A percentile compares a stretch with the other conserved stretches of the same genome.
Conservation (phyloP, 2,329 filamentous ascomycete species). For the Cordyceps javanica region DNA sequence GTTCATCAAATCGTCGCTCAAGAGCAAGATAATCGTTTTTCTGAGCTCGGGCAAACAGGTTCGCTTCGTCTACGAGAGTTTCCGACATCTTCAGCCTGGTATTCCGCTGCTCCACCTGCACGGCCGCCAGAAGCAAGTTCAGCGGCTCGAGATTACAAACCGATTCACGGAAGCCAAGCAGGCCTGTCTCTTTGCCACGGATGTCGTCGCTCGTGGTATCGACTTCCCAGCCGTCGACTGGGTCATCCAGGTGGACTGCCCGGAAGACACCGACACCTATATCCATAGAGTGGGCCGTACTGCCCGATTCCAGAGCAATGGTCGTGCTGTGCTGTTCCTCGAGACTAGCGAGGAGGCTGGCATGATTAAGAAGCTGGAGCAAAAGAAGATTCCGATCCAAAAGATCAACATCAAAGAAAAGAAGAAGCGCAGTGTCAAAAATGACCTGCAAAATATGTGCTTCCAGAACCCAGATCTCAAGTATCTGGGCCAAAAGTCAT, state of each 20-base stretch:
- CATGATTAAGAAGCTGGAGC: slow-evolving; percentile 79
- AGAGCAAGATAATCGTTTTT: slow-evolving; percentile 93
- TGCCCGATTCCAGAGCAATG: slow-evolving; percentile 84
- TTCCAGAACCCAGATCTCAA: slow-evolving; percentile 93
- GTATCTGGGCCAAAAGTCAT: slow-evolving; percentile 93
- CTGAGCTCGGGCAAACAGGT: slow-evolving; percentile 94
- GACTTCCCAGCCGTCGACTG: slow-evolving; percentile 97
- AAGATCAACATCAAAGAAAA: slow-evolving; percentile 80
- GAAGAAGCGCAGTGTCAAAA: slow-evolving; percentile 81
- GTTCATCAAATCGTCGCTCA: slow-evolving; percentile 85
- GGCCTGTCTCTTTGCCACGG: slow-evolving; percentile 88
- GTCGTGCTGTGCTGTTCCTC: slow-evolving; percentile 82
- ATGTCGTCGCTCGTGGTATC: slow-evolving; percentile 87
- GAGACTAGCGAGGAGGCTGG: slow-evolving; percentile 87
- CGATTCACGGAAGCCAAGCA: slow-evolving; percentile 76
- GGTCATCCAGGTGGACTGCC: slow-evolving; percentile 97
- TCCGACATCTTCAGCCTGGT: slow-evolving; percentile 89
- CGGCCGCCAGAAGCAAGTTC: slow-evolving; percentile 86
- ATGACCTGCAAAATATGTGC: slow-evolving; percentile 87
- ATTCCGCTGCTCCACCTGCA: slow-evolving; percentile 89
- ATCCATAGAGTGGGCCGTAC: slow-evolving; percentile 94
- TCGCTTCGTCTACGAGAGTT: slow-evolving; percentile 88
- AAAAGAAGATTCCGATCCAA: slow-evolving; percentile 85
- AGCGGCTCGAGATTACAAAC: slow-evolving; percentile 78
- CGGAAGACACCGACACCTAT: slow-evolving; percentile 94